Percentiles rank a stretch among this genome's conserved stretches.
Evolutionary conservation across 2,329 filamentous ascomycete genomes (phyloP).

Genomic region (Alternaria triticina): DNA sequence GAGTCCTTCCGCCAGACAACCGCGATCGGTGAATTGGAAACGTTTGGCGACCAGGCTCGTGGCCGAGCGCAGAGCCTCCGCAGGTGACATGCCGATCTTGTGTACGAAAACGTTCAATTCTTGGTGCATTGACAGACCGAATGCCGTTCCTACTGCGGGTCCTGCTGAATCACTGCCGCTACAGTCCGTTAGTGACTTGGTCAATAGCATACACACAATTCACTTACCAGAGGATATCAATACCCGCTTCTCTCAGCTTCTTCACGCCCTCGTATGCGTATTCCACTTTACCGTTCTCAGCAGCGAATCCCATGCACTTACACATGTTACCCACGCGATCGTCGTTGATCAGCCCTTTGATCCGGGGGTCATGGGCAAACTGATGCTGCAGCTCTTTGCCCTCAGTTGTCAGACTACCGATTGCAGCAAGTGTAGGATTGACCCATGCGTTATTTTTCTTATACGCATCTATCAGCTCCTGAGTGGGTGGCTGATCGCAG

Average conservation of each 20-base stretch:
- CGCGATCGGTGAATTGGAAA: slow-evolving; percentile 52
- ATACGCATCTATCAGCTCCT: slow-evolving; percentile 51
- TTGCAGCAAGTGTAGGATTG: slow-evolving; percentile 51
- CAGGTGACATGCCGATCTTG: slow-evolving; percentile 51
- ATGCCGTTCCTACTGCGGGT: slow-evolving; percentile 53
- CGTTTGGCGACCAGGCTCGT: slow-evolving; percentile 50
- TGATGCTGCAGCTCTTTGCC: slow-evolving; percentile 47
- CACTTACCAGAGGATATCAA: slow-evolving; percentile 51
- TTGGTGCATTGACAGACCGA: slow-evolving; percentile 52
- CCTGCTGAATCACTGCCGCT: slow-evolving; percentile 54
- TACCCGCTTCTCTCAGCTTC: slow-evolving; percentile 47
- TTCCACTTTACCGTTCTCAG: slow-evolving; percentile 41
- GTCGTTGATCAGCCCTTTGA: slow-evolving; percentile 43
- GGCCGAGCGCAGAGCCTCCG: slow-evolving; percentile 51
- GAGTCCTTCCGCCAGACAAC: slow-evolving; percentile 47
- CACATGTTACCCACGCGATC: slow-evolving; percentile 47
- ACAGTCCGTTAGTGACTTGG: slow-evolving; percentile 6
- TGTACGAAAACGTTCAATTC: slow-evolving; percentile 52
- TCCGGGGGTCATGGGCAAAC: slow-evolving; percentile 51
- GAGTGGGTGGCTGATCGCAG: slow-evolving; percentile 48
- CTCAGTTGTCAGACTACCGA: slow-evolving; percentile 51
- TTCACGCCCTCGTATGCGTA: slow-evolving; percentile 53
- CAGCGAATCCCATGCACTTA: slow-evolving; percentile 50
- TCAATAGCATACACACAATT: too few species aligned
- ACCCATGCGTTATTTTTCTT: slow-evolving; percentile 51